These are phyloP conservation scores for Citeromyces siamensis DNA, from an alignment of 1,139 yeast species.

Conservation along the genomic window DNA sequence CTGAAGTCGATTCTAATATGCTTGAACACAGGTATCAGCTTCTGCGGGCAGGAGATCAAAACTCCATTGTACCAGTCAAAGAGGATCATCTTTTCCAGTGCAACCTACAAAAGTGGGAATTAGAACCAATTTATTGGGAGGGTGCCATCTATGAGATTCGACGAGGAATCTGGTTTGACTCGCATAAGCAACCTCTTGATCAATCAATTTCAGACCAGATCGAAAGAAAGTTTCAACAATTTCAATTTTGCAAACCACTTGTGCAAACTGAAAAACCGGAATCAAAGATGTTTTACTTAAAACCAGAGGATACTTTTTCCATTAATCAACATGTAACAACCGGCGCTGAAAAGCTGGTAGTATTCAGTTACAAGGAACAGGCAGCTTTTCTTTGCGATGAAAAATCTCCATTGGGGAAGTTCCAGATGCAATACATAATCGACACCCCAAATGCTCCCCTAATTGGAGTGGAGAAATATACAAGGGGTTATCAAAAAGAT, in stretches of 20 bases:
- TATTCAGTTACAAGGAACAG: no score
- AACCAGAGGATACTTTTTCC: conserved; percentile 10
- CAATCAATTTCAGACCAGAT: conserved; percentile 38
- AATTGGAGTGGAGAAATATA: no score
- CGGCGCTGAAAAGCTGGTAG: conserved; percentile 16
- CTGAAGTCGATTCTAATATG: conserved; percentile 44
- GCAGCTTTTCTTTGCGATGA: no score
- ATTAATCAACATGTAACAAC: neutral
- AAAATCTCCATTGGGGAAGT: conserved; percentile 18
- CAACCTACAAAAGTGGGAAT: conserved; percentile 35
- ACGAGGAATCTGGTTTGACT: conserved; percentile 82
- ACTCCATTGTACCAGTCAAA: conserved; percentile 40
- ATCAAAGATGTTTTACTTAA: conserved; percentile 10
- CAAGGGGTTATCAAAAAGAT: conserved; percentile 17
- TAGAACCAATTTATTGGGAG: conserved; percentile 76
- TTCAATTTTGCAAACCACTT: no score
- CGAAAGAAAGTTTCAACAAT: conserved; percentile 37
- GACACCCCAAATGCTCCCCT: no score
- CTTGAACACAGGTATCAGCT: conserved; percentile 42
- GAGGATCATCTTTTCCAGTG: conserved; percentile 78
- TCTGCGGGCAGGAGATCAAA: conserved; percentile 5
- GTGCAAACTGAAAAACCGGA: neutral
- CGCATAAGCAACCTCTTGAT: conserved; percentile 44
- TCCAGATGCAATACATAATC: conserved; percentile 9
- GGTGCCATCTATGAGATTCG: conserved; percentile 82